Evolutionary conservation across 495 filamentous ascomycete genomes (phyloP).

Genomic region (Penicillium angulare): DNA sequence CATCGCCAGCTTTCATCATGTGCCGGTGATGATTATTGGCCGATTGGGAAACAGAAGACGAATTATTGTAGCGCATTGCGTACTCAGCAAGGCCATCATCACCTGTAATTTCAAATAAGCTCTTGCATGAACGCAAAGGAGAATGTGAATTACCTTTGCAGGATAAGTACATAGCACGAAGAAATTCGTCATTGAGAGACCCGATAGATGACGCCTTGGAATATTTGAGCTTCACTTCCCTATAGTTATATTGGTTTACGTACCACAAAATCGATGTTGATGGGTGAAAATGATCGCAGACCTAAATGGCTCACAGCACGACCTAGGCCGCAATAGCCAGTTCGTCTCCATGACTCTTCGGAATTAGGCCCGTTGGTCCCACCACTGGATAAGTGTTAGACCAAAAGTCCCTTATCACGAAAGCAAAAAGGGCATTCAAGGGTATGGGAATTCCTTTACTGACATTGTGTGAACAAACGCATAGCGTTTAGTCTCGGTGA

Average conservation of each 20-base stretch:
- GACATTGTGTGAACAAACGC: constrained; percentile 81
- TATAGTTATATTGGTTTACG: constrained; percentile 4
- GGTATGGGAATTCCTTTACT: constrained; percentile 4
- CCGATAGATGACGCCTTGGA: constrained; percentile 75
- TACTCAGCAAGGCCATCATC: constrained; percentile 60
- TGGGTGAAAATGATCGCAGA: constrained; percentile 40
- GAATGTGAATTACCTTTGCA: constrained; percentile 56
- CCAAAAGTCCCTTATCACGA: not conserved
- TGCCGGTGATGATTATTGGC: constrained; percentile 20
- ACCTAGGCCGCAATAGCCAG: constrained; percentile 68
- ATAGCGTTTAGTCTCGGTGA: constrained; percentile 60
- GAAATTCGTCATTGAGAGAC: constrained; percentile 62
- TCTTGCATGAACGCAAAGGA: not conserved
- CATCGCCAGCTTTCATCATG: constrained; percentile 16
- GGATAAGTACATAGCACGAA: constrained; percentile 72
- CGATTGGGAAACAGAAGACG: constrained; percentile 10
- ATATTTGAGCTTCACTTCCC: constrained; percentile 1
- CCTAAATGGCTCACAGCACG: constrained; percentile 57
- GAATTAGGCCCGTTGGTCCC: constrained; percentile 55
- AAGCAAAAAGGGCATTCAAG: not conserved
- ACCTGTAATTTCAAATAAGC: constrained; percentile 35
- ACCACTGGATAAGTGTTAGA: constrained; percentile 35
- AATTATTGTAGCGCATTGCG: constrained; percentile 40
- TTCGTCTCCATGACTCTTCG: constrained; percentile 55
- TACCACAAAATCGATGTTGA: constrained; percentile 63